Percentiles rank a stretch among this genome's conserved stretches.
Conservation (phyloP, 257 asterid species). For the Capsicum chinense region DNA sequence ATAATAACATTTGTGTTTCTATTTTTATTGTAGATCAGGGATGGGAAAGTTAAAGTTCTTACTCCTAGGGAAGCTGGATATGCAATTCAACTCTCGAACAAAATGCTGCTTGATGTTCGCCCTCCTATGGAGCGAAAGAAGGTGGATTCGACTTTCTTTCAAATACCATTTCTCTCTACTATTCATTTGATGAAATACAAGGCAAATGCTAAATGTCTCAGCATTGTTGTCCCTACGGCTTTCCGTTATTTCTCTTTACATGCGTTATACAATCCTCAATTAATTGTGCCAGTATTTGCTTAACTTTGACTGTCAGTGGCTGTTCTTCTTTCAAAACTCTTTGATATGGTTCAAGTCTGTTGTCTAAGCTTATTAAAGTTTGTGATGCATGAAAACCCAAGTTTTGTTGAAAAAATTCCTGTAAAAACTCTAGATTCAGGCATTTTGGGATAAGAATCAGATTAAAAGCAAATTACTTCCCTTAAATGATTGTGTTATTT, state of each 20-base stretch:
- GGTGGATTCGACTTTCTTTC: constrained; percentile 46
- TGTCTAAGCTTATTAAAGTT: neutral
- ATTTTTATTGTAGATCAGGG: constrained; percentile 60
- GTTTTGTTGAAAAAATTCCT: neutral
- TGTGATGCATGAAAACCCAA: neutral
- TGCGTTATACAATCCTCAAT: neutral
- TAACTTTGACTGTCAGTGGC: neutral
- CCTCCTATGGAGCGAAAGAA: constrained; percentile 79
- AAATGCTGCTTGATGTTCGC: constrained; percentile 88
- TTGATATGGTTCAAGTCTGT: neutral
- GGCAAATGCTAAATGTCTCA: neutral
- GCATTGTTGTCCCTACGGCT: neutral
- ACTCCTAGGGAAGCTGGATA: constrained; percentile 98
- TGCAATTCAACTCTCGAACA: constrained; percentile 84
- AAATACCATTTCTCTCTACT: neutral
- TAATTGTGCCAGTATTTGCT: neutral
- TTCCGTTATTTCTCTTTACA: constrained; percentile 4
- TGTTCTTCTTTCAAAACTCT: constrained; percentile 18
- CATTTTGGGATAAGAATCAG: neutral
- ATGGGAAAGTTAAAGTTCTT: constrained; percentile 83
- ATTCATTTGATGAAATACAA: constrained; percentile 24
- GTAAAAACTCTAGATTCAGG: neutral
- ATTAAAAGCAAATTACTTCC: neutral
- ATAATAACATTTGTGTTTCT: constrained; percentile 12
- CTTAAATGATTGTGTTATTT: neutral